Base-by-base conservation (phyloP, 1,139 yeast species). In the Nakaseomyces glabratus region DNA sequence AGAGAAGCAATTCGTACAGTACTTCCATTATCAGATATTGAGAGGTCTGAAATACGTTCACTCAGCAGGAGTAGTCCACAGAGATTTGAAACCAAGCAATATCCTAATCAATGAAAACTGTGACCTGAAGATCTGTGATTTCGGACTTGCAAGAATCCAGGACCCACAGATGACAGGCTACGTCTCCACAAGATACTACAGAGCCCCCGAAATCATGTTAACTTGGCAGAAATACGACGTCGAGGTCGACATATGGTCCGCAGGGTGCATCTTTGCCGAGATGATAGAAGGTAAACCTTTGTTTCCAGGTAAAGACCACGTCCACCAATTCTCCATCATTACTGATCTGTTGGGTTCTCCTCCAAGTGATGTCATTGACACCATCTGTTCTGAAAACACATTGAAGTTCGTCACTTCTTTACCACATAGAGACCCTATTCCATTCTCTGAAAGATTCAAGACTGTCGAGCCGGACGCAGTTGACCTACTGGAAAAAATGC, bases 161-260 rank as follows among this genome's bases (percentile, higher is more conserved):
- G 97, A 90, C 62, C 95, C 96, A 9, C 97, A 90, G 60, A 90
- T 90, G 98, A 90, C 98, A 1, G 99, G 98, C 20, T 90, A 90
- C 59, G 98, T 90, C 12, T 81, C 94, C 13, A 90, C 99, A 3
- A 66, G 99, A 52, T 93, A 90, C 68, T 90, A 90, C 61, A 72
- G 99, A 47, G 99, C 98, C 0, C 99, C 98, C 2, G 99, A 90
- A 61, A 90, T 90, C 60, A 90, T 90, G 99, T 71, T 90, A 48
- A 88, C 97, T 17, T 90, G 99, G 99, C 99, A 90, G 61, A 88
- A 93, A 60, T 90, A 90, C 63, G 97, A 90, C 57, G 81, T 86
- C n/a, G 97, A 90, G 62, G 98, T 93, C 26, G 99, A 90, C 60
- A 82, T 90, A 51, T 90, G 99, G 99, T 82, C 95, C 12, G 96